Percentiles rank a stretch among this genome's conserved stretches.
Evolutionary conservation across 345 rosid species (phyloP).

Genomic region (Arabidopsis arenosa): DNA sequence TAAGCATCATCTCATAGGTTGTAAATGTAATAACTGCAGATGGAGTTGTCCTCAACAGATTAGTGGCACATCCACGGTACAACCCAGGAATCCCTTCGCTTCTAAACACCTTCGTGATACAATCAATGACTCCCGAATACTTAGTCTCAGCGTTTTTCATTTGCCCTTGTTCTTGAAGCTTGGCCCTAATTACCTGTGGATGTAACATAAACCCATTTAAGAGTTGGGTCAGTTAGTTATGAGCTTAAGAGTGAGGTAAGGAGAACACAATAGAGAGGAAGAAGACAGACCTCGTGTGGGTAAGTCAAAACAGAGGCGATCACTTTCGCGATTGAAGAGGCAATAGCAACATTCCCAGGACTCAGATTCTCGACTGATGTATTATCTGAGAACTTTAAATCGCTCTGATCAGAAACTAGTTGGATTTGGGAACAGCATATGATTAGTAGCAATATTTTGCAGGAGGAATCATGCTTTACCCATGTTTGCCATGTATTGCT

Average conservation of each 20-base stretch:
- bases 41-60: slow-evolving; percentile 79
- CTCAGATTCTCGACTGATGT: slow-evolving; percentile 66
- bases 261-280: slow-evolving; percentile 4
- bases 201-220: slow-evolving; percentile 22
- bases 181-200: slow-evolving; percentile 79
- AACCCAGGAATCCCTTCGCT: slow-evolving; percentile 77
- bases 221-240: not conserved
- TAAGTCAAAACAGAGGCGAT: slow-evolving; percentile 82
- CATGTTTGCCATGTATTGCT: slow-evolving; percentile 69
- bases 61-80: slow-evolving; percentile 88
- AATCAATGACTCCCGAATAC: slow-evolving; percentile 74
- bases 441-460: slow-evolving; percentile 11
- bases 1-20: slow-evolving; percentile 77
- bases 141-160: slow-evolving; percentile 53
- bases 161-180: slow-evolving; percentile 97
- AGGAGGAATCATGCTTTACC: slow-evolving; percentile 51
- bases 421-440: slow-evolving; percentile 13
- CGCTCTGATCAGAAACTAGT: slow-evolving; percentile 43
- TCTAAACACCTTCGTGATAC: slow-evolving; percentile 70
- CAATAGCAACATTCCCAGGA: slow-evolving; percentile 69
- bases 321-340: slow-evolving; percentile 84
- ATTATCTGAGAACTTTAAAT: slow-evolving; percentile 55
- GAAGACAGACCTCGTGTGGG: slow-evolving; percentile 83
- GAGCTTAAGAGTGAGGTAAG: not conserved
- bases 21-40: slow-evolving; percentile 87